Percentiles rank a stretch among this genome's conserved stretches.
Evolutionary conservation across 345 rosid genomes (phyloP).

Genomic region (Eutrema japonicum): DNA sequence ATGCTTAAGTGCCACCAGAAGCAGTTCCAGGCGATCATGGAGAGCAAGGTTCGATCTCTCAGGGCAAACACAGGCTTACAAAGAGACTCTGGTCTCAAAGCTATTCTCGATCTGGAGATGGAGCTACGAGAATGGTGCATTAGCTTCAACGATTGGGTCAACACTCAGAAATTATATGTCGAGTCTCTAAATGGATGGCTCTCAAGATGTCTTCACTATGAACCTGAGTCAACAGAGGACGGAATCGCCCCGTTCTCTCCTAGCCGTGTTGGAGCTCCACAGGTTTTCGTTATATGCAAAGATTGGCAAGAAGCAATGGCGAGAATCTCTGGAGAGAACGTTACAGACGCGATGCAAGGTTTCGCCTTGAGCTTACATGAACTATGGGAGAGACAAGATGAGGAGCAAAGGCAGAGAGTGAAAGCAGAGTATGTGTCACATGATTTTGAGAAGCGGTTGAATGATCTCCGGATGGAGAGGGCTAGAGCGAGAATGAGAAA

Average conservation of each 20-base stretch:
- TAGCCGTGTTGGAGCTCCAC: slow-evolving; percentile 79
- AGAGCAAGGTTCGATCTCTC: slow-evolving; percentile 69
- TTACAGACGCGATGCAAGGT: slow-evolving; percentile 61
- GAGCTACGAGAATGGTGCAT: slow-evolving; percentile 82
- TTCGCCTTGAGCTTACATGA: slow-evolving; percentile 73
- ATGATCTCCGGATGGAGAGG: slow-evolving; percentile 59
- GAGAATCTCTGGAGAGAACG: slow-evolving; percentile 68
- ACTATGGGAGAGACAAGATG: slow-evolving; percentile 88
- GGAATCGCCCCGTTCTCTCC: slow-evolving; percentile 93
- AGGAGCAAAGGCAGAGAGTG: slow-evolving; percentile 73
- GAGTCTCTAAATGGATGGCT: slow-evolving; percentile 87
- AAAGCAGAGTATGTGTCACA: slow-evolving; percentile 79
- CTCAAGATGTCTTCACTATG: slow-evolving; percentile 60
- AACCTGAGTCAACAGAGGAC: slow-evolving; percentile 80
- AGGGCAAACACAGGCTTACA: slow-evolving; percentile 68
- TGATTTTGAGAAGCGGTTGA: slow-evolving; percentile 78
- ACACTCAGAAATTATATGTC: slow-evolving; percentile 69
- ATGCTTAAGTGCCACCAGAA: slow-evolving; percentile 95
- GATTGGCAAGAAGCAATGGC: slow-evolving; percentile 89
- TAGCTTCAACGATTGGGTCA: slow-evolving; percentile 74
- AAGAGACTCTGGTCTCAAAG: slow-evolving; percentile 74
- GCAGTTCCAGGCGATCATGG: slow-evolving; percentile 87
- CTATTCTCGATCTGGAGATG: slow-evolving; percentile 75
- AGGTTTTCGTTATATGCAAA: slow-evolving; percentile 74
- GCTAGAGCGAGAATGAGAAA: slow-evolving; percentile 49